Base-by-base conservation (phyloP, 176 grass and related monocot species). In the Secale cereale region DNA sequence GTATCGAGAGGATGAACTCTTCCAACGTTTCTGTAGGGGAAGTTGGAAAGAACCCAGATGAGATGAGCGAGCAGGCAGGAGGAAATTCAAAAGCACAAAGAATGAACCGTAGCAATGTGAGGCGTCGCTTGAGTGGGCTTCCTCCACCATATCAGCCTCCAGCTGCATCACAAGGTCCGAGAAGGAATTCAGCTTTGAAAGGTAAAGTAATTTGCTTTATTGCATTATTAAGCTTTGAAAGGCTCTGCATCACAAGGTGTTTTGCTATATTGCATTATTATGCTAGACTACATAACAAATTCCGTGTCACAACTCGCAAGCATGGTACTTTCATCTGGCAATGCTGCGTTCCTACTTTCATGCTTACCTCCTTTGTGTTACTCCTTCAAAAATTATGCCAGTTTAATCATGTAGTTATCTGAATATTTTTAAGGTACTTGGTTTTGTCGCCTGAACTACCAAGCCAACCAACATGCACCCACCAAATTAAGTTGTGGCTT, bases 1-100 rank as follows among this genome's bases (percentile, higher is more conserved):
- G 85, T 54, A 77, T 91, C 48, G 74, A 93, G 31, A 88, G 89
- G 89, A 88, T 69, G 76, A 93, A 79, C 80, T 92, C 89, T 67
- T 79, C 70, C 46, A 85, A 22, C 13, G 10, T 31, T 48, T 85
- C 35, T 5, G 85, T 41, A 83, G 90, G 71, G 61, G 32, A 29
- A 13, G 45, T 29, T 68, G 61, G 74, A 85, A 33, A 88, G 20
- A 88, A 71, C 36, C 25, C 77, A 59, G 5, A 62, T 7, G 30
- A 76, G 19, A 92, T 14, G 43, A 78, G 45, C 50, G 85, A 89
- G 26, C 77, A 60, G 43, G 68, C 27, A 5, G 70, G 30, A 56
- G 59, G 19, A 77, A 19, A 74, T 23, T 0, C 19, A 22, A 57
- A 1, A 9, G 54, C 9, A 57, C 19, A 57, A 3, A 57, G 54